A percentile compares a stretch with the other conserved stretches of the same genome.
Conservation (phyloP, 73 alveolate species). For the Symbiodinium pilosum region DNA sequence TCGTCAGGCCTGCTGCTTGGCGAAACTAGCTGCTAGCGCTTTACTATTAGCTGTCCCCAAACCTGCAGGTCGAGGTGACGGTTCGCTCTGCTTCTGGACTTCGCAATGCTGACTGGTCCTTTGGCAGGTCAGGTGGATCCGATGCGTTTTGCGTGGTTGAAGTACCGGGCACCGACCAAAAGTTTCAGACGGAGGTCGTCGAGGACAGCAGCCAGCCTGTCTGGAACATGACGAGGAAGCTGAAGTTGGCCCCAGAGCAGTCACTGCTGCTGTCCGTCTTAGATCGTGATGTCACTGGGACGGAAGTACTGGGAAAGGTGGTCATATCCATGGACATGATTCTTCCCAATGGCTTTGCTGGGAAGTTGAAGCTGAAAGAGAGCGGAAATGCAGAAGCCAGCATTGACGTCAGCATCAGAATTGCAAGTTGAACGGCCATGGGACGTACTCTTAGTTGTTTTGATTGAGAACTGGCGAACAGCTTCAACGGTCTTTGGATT, state of each 20-base stretch:
- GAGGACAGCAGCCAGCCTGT: constrained; percentile 7
- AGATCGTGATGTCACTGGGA: not conserved
- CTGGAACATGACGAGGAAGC: not conserved
- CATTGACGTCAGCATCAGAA: not conserved
- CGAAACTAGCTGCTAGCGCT: too few relatives aligned
- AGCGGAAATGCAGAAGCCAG: not conserved
- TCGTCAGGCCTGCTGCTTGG: too few relatives aligned
- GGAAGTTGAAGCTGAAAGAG: not conserved
- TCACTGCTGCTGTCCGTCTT: not conserved
- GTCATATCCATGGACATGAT: not conserved
- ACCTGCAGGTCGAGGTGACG: not conserved
- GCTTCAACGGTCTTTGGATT: too few relatives aligned
- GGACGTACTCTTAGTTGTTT: too few relatives aligned
- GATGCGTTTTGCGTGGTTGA: not conserved
- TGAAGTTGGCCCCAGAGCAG: not conserved
- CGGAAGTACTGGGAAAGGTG: not conserved
- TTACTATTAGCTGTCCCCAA: too few relatives aligned
- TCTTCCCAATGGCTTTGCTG: not conserved
- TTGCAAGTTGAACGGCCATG: too few relatives aligned
- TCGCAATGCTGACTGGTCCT: not conserved
- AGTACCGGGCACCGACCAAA: not conserved
- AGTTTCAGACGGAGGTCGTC: not conserved
- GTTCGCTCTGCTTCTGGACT: not conserved
- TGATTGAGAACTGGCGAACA: too few relatives aligned
- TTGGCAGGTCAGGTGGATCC: not conserved